Base-by-base conservation (phyloP, 805 yeast genomes). In the Candida tammaniensis region DNA sequence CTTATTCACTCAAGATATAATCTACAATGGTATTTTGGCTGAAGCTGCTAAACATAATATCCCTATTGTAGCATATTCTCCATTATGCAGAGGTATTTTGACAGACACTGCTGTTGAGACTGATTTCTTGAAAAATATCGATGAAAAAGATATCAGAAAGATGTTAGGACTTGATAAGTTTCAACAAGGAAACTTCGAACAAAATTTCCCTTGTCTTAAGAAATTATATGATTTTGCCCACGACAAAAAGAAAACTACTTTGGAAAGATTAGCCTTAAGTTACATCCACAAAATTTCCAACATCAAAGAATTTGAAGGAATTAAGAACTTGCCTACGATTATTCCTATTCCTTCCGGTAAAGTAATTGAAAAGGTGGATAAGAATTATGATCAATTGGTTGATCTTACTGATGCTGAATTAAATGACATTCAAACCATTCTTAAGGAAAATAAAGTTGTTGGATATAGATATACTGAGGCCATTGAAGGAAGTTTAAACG, bases 321-420 rank as follows among this genome's bases (percentile, higher is more conserved):
- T 64, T 20, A 37, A 47, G 16, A 61, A 64, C 33, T 70, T 64
- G 34, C 75, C 89, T 15, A 66, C 59, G 38, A 69, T 86, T 30
- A 52, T 88, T 30, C 95, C 96, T 22, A 84, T 88, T 54, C 96
- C 96, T 14, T 81, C 89, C 34, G 80, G 86, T 3, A 72, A 87
- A 5, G 73, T 80, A 24, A 55, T 61, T 3, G 64, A 57, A 8
- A 79, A 86, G 54, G 76, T 82, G 12, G 65, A 68, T 30, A 83
- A 77, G 52, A 88, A 86, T 59, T 64, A 74, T 44, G 55, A 50
- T 8, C 59, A 65, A 15, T 56, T 55, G 31, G 46, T 74, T 30
- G 55, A 58, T 8, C 61, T 87, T 35, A 54, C 78, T 2, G 78
- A 73, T n/a, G 73, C 53, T 0, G 87, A 83, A 37, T 70, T 82